Conservation (phyloP, 441 rosid genomes). For the Isatis lusitanica region DNA sequence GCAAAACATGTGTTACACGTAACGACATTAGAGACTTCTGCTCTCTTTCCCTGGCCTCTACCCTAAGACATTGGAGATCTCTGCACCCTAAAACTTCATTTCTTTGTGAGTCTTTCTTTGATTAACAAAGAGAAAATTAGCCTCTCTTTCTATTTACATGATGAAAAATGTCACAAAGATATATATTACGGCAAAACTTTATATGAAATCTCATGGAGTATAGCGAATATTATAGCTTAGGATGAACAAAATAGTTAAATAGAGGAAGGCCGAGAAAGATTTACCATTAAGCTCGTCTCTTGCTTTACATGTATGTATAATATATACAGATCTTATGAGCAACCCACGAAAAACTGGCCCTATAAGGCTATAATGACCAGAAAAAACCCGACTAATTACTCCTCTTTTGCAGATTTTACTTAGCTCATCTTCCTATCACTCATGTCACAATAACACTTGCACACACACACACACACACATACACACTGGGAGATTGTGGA, state of each 20-base stretch:
- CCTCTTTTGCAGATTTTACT: conserved; percentile 2
- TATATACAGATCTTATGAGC: conserved; percentile 4
- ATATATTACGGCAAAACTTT: background rate
- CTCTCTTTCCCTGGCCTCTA: background rate
- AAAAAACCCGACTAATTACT: conserved; percentile 21
- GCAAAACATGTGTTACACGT: background rate
- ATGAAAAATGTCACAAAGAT: background rate
- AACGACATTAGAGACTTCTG: background rate
- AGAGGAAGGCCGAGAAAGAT: conserved; percentile 17
- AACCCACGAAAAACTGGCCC: conserved; percentile 21
- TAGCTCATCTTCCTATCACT: conserved; percentile 28
- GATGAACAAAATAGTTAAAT: conserved; percentile 9
- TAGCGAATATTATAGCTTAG: background rate
- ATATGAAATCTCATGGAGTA: background rate
- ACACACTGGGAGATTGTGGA: background rate
- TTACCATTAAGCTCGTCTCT: conserved; percentile 15
- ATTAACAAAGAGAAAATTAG: background rate
- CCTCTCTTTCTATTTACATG: background rate
- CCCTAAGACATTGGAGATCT: too few species aligned
- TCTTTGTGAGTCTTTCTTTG: background rate
- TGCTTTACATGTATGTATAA: background rate
- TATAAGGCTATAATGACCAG: conserved; percentile 1
- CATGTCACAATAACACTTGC: conserved; percentile 14
- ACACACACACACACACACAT: background rate
- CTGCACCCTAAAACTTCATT: background rate